phyloP scores from a whole-genome alignment of 148 eudicot genomes.

The Chenopodium berlandieri region DNA sequence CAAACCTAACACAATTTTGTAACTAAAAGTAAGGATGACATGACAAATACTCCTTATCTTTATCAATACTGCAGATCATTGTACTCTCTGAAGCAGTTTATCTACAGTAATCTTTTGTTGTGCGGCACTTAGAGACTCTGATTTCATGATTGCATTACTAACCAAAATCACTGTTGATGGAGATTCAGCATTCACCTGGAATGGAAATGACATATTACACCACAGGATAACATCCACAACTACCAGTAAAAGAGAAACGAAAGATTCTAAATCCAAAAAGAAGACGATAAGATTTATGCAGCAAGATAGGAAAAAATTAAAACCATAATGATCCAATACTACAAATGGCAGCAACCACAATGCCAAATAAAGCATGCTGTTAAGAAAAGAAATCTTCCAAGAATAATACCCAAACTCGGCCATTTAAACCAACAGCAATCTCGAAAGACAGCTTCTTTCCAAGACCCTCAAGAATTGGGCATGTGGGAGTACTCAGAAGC shows the following conservation, averaged over 20 bases:
- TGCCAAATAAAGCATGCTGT: not conserved
- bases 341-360: not conserved
- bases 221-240: not conserved
- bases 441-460: conserved; percentile 94
- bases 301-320: not conserved
- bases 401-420: conserved; percentile 86
- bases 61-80: conserved; percentile 4
- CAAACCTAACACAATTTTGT: not conserved
- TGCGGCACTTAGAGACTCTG: conserved; percentile 56
- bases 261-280: not conserved
- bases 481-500: conserved; percentile 76
- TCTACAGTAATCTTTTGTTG: conserved; percentile 78
- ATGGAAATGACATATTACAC: conserved; percentile 3
- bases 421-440: conserved; percentile 89
- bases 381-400: not conserved
- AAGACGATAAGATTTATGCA: not conserved
- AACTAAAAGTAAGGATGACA: not conserved
- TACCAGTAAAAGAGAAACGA: not conserved
- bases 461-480: conserved; percentile 81
- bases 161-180: conserved; percentile 67
- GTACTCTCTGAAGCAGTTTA: conserved; percentile 67
- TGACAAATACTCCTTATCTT: not conserved
- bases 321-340: not conserved
- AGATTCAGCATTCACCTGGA: conserved; percentile 75
- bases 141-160: conserved; percentile 74